These are phyloP conservation scores for Nannizziopsis arthrosporioides DNA, from an alignment of 2,329 filamentous ascomycete species.

Conservation along the genomic window DNA sequence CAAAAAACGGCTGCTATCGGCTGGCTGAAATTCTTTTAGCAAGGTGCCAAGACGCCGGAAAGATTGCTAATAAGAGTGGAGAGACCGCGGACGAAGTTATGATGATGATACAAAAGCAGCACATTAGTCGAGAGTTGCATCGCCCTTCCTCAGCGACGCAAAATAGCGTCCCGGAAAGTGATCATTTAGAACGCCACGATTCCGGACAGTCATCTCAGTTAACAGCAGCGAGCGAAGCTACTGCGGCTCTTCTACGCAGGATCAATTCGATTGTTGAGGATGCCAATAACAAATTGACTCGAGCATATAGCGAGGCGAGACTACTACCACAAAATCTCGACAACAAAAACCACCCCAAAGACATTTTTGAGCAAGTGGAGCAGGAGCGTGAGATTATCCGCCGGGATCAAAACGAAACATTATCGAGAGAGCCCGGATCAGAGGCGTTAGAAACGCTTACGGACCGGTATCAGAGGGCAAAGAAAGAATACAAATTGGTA, in stretches of 20 bases:
- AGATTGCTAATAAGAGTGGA: slow-evolving; percentile 70
- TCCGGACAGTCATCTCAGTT: slow-evolving; percentile 32
- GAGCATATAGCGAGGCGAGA: slow-evolving; percentile 48
- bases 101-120: slow-evolving; percentile 55
- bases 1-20: slow-evolving; percentile 76
- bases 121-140: slow-evolving; percentile 48
- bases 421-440: slow-evolving; percentile 28
- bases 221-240: slow-evolving; percentile 44
- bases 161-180: slow-evolving; percentile 29
- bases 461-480: slow-evolving; percentile 30
- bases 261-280: slow-evolving; percentile 59
- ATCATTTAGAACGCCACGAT: slow-evolving; percentile 19
- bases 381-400: slow-evolving; percentile 35
- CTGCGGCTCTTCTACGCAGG: slow-evolving; percentile 56
- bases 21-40: slow-evolving; percentile 54
- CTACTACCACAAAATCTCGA: slow-evolving; percentile 39
- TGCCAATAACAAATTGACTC: slow-evolving; percentile 58
- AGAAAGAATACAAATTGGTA: slow-evolving; percentile 30
- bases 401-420: slow-evolving; percentile 28
- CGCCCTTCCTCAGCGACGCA: slow-evolving; percentile 56
- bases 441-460: slow-evolving; percentile 28
- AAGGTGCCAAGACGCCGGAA: slow-evolving; percentile 63
- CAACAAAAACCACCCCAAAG: slow-evolving; percentile 33
- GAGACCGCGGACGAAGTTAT: slow-evolving; percentile 78
- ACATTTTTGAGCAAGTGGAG: slow-evolving; percentile 33